A percentile compares a stretch with the other conserved stretches of the same genome.
Conservation (phyloP, 1,284 basidiomycete genomes). For the Pseudozyma thailandica region DNA sequence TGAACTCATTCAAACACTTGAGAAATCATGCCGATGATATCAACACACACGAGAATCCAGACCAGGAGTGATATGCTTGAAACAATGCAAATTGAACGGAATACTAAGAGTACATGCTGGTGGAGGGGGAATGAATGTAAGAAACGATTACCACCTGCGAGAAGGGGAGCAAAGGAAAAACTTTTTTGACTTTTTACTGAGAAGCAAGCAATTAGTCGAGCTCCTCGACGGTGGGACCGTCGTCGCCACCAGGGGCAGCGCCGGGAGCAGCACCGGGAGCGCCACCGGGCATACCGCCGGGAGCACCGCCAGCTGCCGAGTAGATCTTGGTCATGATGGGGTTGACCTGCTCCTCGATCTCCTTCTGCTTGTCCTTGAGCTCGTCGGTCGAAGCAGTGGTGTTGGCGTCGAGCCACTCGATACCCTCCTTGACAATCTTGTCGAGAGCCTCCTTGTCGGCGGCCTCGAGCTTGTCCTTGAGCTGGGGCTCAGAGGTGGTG, state of each 20-base stretch:
- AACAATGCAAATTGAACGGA: constrained; percentile 45
- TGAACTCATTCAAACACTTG: too few species aligned
- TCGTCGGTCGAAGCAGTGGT: constrained; percentile 95
- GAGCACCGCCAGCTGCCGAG: constrained; percentile 72
- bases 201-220: constrained; percentile 72
- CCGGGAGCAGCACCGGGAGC: constrained; percentile 66
- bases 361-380: constrained; percentile 94
- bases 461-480: constrained; percentile 81
- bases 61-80: too few species aligned
- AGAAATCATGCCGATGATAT: too few species aligned
- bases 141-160: constrained; percentile 29
- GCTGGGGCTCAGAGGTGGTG: constrained; percentile 70
- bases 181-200: constrained; percentile 13
- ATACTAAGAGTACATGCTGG: constrained; percentile 45
- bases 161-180: constrained; percentile 1
- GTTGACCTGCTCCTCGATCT: constrained; percentile 88
- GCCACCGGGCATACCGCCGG: constrained; percentile 73
- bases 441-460: constrained; percentile 90
- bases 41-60: too few species aligned
- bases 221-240: constrained; percentile 88
- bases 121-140: constrained; percentile 34
- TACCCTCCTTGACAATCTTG: constrained; percentile 83
- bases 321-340: constrained; percentile 96
- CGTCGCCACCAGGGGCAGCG: constrained; percentile 71
- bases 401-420: constrained; percentile 87